Evolutionary conservation across 306 rosid species (phyloP).

Genomic region (Cucurbita ficifolia): DNA sequence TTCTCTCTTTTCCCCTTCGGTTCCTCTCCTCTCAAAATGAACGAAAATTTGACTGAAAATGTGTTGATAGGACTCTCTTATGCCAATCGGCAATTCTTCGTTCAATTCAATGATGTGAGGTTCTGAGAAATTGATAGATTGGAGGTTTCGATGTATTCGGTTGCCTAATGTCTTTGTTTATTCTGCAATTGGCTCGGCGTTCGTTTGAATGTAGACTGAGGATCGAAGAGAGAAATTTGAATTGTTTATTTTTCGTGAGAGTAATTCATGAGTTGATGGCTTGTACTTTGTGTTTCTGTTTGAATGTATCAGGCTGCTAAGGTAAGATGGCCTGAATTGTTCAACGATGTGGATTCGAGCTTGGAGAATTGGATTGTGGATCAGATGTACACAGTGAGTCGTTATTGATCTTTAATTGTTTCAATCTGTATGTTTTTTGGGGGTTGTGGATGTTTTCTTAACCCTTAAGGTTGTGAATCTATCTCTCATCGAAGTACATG

Average conservation of each 20-base stretch:
- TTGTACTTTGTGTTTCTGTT: conserved; percentile 3
- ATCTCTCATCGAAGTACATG: neutral
- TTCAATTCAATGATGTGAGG: neutral
- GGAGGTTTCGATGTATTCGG: neutral
- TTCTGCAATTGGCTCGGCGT: neutral
- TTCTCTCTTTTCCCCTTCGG: neutral
- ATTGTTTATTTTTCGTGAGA: neutral
- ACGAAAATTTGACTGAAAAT: neutral
- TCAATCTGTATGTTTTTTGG: neutral
- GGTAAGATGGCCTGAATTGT: conserved; percentile 62
- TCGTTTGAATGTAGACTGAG: neutral
- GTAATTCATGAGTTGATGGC: neutral
- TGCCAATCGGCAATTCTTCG: neutral
- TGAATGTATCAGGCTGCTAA: conserved; percentile 57
- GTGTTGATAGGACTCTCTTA: neutral
- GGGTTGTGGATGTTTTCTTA: neutral
- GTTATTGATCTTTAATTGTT: neutral
- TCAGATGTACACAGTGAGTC: conserved; percentile 56
- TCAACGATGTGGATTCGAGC: conserved; percentile 44
- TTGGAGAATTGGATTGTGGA: conserved; percentile 65
- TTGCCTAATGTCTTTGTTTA: neutral
- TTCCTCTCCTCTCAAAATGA: conserved; percentile 3
- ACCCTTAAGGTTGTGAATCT: neutral
- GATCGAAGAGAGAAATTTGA: too few relatives aligned
- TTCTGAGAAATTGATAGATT: neutral